phyloP scores from a whole-genome alignment of 2,329 filamentous ascomycete genomes.

The Beauveria bassiana region DNA sequence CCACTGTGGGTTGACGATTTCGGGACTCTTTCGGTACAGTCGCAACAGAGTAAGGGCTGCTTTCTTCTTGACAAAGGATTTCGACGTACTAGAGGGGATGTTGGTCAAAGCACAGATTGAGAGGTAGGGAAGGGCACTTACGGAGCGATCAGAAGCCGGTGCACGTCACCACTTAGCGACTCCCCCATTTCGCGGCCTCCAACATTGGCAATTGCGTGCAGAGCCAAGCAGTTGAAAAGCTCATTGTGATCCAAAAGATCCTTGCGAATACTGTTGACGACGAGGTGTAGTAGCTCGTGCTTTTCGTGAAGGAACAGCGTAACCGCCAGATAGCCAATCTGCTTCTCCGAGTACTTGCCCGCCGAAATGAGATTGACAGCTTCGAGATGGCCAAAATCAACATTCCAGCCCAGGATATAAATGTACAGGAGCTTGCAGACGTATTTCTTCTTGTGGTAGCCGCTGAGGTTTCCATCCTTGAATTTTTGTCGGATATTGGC shows the following conservation, averaged over 20 bases:
- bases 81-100: conserved; percentile 50
- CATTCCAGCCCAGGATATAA: conserved; percentile 97
- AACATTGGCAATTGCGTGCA: conserved; percentile 97
- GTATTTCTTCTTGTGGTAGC: conserved; percentile 99
- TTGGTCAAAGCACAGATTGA: not conserved
- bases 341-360: conserved; percentile 96
- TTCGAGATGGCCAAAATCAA: conserved; percentile 97
- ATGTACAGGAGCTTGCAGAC: conserved; percentile 99
- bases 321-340: conserved; percentile 96
- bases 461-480: conserved; percentile 87
- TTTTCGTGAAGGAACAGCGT: conserved; percentile 95
- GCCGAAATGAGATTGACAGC: conserved; percentile 96
- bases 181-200: conserved; percentile 96
- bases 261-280: conserved; percentile 97
- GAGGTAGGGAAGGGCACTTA: conserved; percentile 37
- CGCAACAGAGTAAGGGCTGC: conserved; percentile 87
- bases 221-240: conserved; percentile 89
- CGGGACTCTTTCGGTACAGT: conserved; percentile 87
- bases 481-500: conserved; percentile 98
- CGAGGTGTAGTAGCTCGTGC: conserved; percentile 89
- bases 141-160: conserved; percentile 90
- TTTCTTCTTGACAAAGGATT: conserved; percentile 99
- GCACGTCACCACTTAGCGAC: conserved; percentile 83
- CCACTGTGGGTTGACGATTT: conserved; percentile 94
- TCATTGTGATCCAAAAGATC: conserved; percentile 93